Evolutionary conservation across 345 rosid species (phyloP).

Genomic region (Hypericum androsaemum): DNA sequence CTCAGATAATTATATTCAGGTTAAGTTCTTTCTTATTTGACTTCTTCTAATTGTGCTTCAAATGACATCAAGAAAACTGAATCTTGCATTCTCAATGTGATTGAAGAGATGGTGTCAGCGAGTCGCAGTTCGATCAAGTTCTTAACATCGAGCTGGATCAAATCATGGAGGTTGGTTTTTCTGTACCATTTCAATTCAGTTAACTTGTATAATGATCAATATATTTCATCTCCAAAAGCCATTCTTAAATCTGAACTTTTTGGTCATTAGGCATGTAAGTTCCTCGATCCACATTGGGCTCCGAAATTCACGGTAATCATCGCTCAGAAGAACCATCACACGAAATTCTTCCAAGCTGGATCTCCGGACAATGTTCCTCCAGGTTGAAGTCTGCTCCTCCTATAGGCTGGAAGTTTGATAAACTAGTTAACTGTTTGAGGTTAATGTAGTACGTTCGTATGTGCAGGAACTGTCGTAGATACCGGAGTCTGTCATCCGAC

Average conservation of each 20-base stretch:
- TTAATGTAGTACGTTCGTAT: conserved; percentile 3
- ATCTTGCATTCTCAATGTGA: conserved; percentile 8
- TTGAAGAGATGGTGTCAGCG: conserved; percentile 84
- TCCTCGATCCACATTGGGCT: conserved; percentile 41
- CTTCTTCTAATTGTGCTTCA: too few species aligned
- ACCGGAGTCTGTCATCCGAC: conserved; percentile 69
- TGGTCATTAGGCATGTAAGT: conserved; percentile 53
- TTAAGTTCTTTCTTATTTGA: conserved; percentile 6
- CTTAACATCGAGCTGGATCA: conserved; percentile 72
- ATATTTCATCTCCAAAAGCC: not conserved
- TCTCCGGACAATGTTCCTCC: conserved; percentile 79
- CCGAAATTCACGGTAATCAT: conserved; percentile 77
- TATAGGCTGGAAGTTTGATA: not conserved
- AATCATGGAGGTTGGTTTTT: conserved; percentile 56
- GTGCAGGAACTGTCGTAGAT: conserved; percentile 76
- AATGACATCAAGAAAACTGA: too few species aligned
- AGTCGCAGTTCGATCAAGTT: conserved; percentile 88
- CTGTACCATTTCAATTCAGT: not conserved
- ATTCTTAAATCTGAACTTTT: conserved; percentile 2
- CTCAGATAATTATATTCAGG: conserved; percentile 82
- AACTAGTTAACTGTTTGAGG: conserved; percentile 1
- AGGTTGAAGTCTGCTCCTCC: conserved; percentile 30
- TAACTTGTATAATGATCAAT: not conserved
- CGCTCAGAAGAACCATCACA: conserved; percentile 88
- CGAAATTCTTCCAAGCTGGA: conserved; percentile 57